These are phyloP conservation scores for Lipomyces starkeyi DNA, from an alignment of 805 yeast genomes.

Conservation along the genomic window DNA sequence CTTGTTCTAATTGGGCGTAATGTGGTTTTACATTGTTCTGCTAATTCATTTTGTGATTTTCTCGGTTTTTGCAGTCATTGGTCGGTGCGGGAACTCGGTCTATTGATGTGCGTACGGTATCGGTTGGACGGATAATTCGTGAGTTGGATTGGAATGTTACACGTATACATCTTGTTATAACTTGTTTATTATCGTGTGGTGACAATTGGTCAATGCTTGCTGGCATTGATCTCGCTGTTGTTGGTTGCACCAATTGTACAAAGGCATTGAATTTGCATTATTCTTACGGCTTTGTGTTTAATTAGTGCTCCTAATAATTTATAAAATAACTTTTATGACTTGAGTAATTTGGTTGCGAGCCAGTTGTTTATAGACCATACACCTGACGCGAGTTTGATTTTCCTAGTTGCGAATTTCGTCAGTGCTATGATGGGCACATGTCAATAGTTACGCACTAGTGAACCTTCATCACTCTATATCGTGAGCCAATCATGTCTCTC, in stretches of 20 bases:
- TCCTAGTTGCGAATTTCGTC: too few species aligned
- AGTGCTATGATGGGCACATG: too few species aligned
- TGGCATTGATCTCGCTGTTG: not conserved
- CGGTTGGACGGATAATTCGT: not conserved
- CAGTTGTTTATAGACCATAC: too few species aligned
- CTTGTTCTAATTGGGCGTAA: not conserved
- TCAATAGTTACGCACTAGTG: too few species aligned
- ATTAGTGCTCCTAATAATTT: not conserved
- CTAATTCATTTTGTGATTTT: not conserved
- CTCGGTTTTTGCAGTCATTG: not conserved
- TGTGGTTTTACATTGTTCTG: not conserved
- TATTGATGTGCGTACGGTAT: not conserved
- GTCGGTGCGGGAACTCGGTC: not conserved
- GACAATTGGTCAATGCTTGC: not conserved
- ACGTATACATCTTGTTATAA: not conserved
- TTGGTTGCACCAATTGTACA: constrained; percentile 1
- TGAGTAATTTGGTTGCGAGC: not conserved
- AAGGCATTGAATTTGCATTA: not conserved
- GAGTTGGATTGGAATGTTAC: not conserved
- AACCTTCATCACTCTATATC: too few species aligned
- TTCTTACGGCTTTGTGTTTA: not conserved
- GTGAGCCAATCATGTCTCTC: too few species aligned
- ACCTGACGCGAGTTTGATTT: too few species aligned
- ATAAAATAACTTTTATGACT: not conserved
- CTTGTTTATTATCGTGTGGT: not conserved